These are phyloP conservation scores for Akebia trifoliata DNA, from an alignment of 164 flowering plant genomes.

Conservation along the genomic window DNA sequence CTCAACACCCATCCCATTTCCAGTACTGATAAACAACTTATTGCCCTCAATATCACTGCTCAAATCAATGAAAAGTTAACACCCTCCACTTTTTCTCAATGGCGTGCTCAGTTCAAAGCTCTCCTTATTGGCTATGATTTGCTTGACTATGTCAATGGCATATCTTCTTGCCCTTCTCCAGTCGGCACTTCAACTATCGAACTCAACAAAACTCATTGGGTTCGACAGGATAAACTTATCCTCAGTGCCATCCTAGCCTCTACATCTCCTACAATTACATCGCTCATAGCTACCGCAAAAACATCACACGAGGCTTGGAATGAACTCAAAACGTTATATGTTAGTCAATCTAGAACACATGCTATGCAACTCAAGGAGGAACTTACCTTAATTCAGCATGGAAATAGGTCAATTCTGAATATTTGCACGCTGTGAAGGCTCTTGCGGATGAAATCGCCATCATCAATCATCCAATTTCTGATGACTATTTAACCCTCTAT, in stretches of 20 bases:
- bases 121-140: too few relatives aligned
- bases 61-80: too few relatives aligned
- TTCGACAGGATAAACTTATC: neutral
- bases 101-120: too few relatives aligned
- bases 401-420: neutral
- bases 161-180: too few relatives aligned
- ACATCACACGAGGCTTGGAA: neutral
- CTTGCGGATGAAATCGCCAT: slow-evolving; percentile 3
- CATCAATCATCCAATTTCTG: neutral
- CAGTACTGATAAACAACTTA: too few relatives aligned
- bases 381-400: slow-evolving; percentile 1
- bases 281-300: neutral
- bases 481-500: slow-evolving; percentile 4
- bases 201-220: too few relatives aligned
- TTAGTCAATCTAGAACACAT: neutral
- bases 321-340: neutral
- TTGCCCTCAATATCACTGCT: too few relatives aligned
- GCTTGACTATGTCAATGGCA: too few relatives aligned
- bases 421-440: slow-evolving; percentile 1
- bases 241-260: neutral
- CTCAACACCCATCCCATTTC: too few relatives aligned
- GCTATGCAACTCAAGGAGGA: neutral
- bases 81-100: too few relatives aligned
- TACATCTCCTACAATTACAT: neutral
- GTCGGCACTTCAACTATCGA: too few relatives aligned